Evolutionary conservation across 1,284 basidiomycete species (phyloP).

Genomic region (Xerocomus tenax): DNA sequence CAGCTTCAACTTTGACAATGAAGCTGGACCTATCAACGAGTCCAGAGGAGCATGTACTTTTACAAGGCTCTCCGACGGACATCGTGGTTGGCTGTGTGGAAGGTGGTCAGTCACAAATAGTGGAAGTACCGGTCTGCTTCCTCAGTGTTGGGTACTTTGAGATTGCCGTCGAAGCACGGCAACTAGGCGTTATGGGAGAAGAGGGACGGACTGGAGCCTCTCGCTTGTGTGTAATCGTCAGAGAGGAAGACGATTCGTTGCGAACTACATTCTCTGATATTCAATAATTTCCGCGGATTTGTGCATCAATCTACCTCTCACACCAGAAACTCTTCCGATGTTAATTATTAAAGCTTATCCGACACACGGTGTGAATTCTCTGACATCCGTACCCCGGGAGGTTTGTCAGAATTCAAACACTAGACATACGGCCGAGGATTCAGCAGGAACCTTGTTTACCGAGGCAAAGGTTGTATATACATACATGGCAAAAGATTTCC

Average conservation of each 20-base stretch:
- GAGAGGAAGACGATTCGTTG: conserved; percentile 13
- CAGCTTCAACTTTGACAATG: conserved; percentile 46
- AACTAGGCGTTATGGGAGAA: conserved; percentile 9
- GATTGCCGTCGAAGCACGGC: conserved; percentile 48
- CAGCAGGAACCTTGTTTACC: no score
- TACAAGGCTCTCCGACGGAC: conserved; percentile 57
- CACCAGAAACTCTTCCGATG: background rate
- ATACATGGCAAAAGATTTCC: no score
- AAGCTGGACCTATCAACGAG: conserved; percentile 48
- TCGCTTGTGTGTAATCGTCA: conserved; percentile 14
- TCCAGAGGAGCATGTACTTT: conserved; percentile 57
- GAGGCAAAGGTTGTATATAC: no score
- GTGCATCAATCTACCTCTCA: no score
- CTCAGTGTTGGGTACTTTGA: conserved; percentile 67
- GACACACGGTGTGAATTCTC: background rate
- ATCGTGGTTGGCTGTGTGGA: conserved; percentile 53
- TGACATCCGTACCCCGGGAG: background rate
- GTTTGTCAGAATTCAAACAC: no score
- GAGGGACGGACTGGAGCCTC: conserved; percentile 21
- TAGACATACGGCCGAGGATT: no score
- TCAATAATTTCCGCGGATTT: background rate
- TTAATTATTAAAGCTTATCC: background rate
- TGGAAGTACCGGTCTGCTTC: conserved; percentile 64
- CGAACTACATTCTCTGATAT: conserved; percentile 1
- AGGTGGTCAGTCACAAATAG: conserved; percentile 42